Conservation (phyloP, 495 filamentous ascomycete genomes). For the Friedmanniomyces simplex region DNA sequence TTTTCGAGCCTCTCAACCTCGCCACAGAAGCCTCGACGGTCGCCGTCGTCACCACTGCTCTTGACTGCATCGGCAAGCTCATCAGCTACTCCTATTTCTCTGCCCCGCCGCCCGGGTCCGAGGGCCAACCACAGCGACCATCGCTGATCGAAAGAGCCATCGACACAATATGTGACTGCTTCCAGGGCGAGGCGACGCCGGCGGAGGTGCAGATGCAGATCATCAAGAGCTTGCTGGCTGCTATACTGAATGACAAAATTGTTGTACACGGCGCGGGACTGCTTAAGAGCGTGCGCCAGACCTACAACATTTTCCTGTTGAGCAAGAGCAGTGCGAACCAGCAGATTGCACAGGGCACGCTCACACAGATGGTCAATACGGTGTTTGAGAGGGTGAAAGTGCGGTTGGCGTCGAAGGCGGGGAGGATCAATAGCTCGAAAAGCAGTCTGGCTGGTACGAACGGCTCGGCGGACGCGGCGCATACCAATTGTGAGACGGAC, state of each 20-base stretch:
- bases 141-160: constrained; percentile 94
- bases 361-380: constrained; percentile 97
- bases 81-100: constrained; percentile 98
- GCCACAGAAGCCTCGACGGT: constrained; percentile 78
- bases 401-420: constrained; percentile 78
- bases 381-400: constrained; percentile 91
- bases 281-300: constrained; percentile 93
- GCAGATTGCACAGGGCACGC: constrained; percentile 87
- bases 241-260: constrained; percentile 95
- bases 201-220: constrained; percentile 93
- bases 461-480: constrained; percentile 28
- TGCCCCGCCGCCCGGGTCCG: constrained; percentile 43
- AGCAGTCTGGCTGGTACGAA: constrained; percentile 19
- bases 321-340: constrained; percentile 87
- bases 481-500: constrained; percentile 29
- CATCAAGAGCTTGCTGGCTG: constrained; percentile 88
- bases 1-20: constrained; percentile 82
- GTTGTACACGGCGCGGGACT: constrained; percentile 95
- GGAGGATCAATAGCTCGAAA: constrained; percentile 44
- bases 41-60: constrained; percentile 72
- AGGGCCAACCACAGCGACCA: constrained; percentile 29
- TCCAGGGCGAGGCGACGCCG: constrained; percentile 86
- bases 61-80: constrained; percentile 98
- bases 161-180: constrained; percentile 98
- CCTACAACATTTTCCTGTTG: constrained; percentile 96